Base-by-base conservation (phyloP, 1,139 yeast genomes). In the Candida neerlandica region DNA sequence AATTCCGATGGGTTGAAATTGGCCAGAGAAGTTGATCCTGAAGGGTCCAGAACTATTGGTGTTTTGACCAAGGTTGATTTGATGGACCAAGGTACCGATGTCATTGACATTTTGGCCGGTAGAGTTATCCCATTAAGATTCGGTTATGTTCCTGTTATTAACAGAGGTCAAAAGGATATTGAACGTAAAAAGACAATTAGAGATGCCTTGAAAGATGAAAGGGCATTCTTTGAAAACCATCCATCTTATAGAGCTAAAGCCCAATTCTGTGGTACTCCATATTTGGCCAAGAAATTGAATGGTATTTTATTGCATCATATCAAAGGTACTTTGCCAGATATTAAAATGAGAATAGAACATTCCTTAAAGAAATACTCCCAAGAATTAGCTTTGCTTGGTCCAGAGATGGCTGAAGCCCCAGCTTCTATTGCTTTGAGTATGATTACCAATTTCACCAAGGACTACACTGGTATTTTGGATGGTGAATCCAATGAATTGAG, bases 61-160 rank as follows among this genome's bases (percentile, higher is more conserved):
- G 99, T 94, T 47, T 80, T 94, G 62, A 94, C 99, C 34, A 94
- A 94, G 70, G 96, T 94, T 46, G 99, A 94, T 69, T 80, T 94
- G 62, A 94, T 94, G 99, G 99, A 94, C 66, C 86, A 90, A 66
- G 99, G 99, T 56, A 94, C 99, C n/a, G 99, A 94, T 71, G 99
- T 94, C 42, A 86, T 91, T 65, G 99, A 94, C 67, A 94, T 94
- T 62, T 78, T 94, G 63, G 96, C 97, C 6, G 98, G 99, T 52
- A 81, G 97, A 66, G 94, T 94, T 49, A 94, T 94, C 63, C 98
- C 99, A 10, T 80, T 94, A 62, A 82, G 97, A 69, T 89, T 90
- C 55, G 99, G 99, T 49, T 94, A 94, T 64, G 96, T 94, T 46
- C 99, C 99, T 5, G 99, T 94, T 49, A 92, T 94, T 62, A 94